A percentile compares a stretch with the other conserved stretches of the same genome.
phyloP scores from a whole-genome alignment of 768 basidiomycete species.

The Leccinum imitatum region DNA sequence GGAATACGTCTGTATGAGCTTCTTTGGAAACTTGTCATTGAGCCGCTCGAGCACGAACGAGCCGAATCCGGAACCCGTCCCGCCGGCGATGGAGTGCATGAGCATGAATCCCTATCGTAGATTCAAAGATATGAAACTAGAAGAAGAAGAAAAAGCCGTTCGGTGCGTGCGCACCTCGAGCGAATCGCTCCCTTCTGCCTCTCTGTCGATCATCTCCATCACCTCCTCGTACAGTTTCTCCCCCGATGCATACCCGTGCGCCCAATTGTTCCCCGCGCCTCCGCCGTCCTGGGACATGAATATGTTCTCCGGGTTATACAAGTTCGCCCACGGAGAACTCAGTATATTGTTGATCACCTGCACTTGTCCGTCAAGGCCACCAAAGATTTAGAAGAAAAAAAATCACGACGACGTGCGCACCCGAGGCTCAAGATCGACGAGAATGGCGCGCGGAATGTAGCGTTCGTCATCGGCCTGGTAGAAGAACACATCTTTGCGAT shows the following conservation, averaged over 20 bases:
- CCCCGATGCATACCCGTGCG: conserved; percentile 88
- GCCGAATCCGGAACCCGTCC: conserved; percentile 96
- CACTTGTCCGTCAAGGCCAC: background rate
- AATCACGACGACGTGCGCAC: conserved; percentile 45
- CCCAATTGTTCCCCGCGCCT: conserved; percentile 99
- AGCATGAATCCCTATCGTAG: conserved; percentile 89
- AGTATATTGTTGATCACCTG: conserved; percentile 97
- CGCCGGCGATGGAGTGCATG: conserved; percentile 98
- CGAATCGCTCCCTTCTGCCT: conserved; percentile 96
- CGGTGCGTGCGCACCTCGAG: conserved; percentile 64
- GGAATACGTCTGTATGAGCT: conserved; percentile 98
- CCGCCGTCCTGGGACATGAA: conserved; percentile 95
- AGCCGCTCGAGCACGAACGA: conserved; percentile 97
- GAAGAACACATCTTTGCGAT: conserved; percentile 99
- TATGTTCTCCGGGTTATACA: conserved; percentile 99
- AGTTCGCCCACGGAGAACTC: conserved; percentile 73
- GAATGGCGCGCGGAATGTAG: conserved; percentile 95
- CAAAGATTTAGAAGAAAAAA: background rate
- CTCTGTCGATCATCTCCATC: conserved; percentile 98
- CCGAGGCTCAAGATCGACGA: conserved; percentile 94
- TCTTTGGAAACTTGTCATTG: conserved; percentile 98
- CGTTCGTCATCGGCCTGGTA: conserved; percentile 99
- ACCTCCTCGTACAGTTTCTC: conserved; percentile 93
- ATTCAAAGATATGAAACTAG: background rate
- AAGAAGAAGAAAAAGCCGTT: background rate